Conservation (phyloP, 2,329 filamentous ascomycete species). For the Cercospora nicotianae region DNA sequence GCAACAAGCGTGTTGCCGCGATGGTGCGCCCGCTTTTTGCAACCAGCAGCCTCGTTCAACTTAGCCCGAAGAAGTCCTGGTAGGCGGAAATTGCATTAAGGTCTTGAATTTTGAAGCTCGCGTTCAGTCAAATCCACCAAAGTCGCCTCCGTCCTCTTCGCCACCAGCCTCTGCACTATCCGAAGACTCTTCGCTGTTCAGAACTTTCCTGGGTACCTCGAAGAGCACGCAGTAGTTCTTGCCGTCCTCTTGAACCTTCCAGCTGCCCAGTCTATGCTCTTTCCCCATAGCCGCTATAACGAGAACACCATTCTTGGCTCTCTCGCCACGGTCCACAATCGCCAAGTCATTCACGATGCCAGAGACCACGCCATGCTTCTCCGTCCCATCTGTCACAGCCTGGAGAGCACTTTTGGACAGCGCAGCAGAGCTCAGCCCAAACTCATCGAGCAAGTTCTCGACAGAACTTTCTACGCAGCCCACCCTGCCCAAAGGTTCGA, state of each 20-base stretch:
- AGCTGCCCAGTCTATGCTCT: slow-evolving; percentile 81
- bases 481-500: slow-evolving; percentile 67
- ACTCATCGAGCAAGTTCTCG: slow-evolving; percentile 21
- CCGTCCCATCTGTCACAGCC: slow-evolving; percentile 25
- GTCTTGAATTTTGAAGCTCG: background rate
- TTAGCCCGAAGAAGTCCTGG: background rate
- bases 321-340: slow-evolving; percentile 79
- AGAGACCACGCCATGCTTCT: slow-evolving; percentile 48
- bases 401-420: slow-evolving; percentile 24
- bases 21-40: background rate
- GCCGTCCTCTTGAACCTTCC: slow-evolving; percentile 64
- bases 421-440: slow-evolving; percentile 23
- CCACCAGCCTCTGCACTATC: background rate
- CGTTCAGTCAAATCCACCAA: slow-evolving; percentile 12
- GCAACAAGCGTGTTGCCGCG: background rate
- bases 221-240: slow-evolving; percentile 87
- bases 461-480: slow-evolving; percentile 40
- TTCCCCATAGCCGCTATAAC: slow-evolving; percentile 84
- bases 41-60: background rate
- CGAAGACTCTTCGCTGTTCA: background rate
- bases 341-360: slow-evolving; percentile 88
- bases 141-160: background rate
- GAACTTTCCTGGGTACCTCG: slow-evolving; percentile 63
- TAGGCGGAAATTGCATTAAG: background rate
- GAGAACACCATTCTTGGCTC: slow-evolving; percentile 71